Evolutionary conservation across 441 rosid species (phyloP).

Genomic region (Pelargonium myrrhifolium): DNA sequence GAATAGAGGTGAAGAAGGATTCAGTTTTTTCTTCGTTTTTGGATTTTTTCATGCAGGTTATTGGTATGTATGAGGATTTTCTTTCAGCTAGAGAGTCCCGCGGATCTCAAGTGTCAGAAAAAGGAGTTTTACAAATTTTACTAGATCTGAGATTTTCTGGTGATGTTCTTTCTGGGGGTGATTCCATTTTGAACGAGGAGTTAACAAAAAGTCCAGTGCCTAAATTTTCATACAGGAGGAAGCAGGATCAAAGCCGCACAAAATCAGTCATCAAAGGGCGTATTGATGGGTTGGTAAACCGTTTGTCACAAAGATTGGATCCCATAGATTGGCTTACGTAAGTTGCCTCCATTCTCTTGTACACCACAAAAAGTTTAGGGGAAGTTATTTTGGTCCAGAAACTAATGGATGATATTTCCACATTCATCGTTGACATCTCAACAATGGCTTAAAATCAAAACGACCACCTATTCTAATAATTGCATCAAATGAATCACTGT

Average conservation of each 20-base stretch:
- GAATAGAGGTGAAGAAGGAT: not conserved
- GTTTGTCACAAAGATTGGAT: conserved; percentile 71
- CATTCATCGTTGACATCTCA: too few relatives aligned
- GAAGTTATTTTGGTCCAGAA: too few relatives aligned
- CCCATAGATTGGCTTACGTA: conserved; percentile 99
- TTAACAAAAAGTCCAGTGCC: conserved; percentile 39
- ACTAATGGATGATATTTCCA: too few relatives aligned
- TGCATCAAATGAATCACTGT: too few relatives aligned
- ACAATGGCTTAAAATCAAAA: too few relatives aligned
- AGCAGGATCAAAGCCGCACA: conserved; percentile 51
- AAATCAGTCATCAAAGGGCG: conserved; percentile 46
- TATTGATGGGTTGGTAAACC: conserved; percentile 52
- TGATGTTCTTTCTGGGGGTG: conserved; percentile 80
- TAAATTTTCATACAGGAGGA: conserved; percentile 54
- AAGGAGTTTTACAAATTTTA: conserved; percentile 79
- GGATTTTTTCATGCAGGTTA: conserved; percentile 43
- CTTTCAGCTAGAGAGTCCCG: conserved; percentile 50
- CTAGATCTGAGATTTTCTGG: conserved; percentile 78
- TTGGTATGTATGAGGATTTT: conserved; percentile 60
- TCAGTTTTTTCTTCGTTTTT: not conserved
- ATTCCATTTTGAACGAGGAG: conserved; percentile 40
- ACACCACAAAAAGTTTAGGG: not conserved
- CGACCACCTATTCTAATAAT: too few relatives aligned
- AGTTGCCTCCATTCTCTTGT: conserved; percentile 25
- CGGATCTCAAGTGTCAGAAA: conserved; percentile 71